Evolutionary conservation across 208 protist species (phyloP).

Genomic region (Leishmania gerbilli): DNA sequence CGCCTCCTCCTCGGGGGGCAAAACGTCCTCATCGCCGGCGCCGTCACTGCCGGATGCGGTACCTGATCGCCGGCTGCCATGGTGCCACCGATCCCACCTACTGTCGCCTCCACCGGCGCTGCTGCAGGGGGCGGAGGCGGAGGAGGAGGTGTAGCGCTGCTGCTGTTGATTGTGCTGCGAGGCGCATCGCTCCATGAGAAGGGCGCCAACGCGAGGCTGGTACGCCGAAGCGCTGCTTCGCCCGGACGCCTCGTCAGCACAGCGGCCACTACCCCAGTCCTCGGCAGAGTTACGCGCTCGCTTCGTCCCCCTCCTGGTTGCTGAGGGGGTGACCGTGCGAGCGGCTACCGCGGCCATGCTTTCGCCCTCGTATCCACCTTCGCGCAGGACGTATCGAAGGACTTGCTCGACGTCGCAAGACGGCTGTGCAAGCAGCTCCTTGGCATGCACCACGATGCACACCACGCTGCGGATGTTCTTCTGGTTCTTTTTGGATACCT

Average conservation of each 20-base stretch:
- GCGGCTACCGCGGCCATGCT: conserved; percentile 18
- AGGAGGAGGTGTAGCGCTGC: not conserved
- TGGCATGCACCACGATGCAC: conserved; percentile 37
- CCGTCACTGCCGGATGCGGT: conserved; percentile 11
- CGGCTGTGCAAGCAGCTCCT: conserved; percentile 35
- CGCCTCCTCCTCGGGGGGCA: conserved; percentile 27
- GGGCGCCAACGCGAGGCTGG: conserved; percentile 2
- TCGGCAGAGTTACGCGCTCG: conserved; percentile 3
- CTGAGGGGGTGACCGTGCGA: conserved; percentile 4
- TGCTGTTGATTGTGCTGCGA: conserved; percentile 24
- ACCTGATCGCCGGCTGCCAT: not conserved
- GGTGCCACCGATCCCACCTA: not conserved
- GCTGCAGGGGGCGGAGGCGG: conserved; percentile 7
- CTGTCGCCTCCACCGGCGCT: not conserved
- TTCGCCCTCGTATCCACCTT: conserved; percentile 52
- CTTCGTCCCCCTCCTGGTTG: not conserved
- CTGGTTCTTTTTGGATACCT: conserved; percentile 42
- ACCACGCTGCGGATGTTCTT: conserved; percentile 46
- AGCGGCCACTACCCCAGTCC: not conserved
- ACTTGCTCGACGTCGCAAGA: conserved; percentile 54
- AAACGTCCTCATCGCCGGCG: conserved; percentile 20
- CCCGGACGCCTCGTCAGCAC: not conserved
- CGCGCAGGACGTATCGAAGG: conserved; percentile 40
- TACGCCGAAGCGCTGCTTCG: not conserved
- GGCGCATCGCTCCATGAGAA: conserved; percentile 19